These are phyloP conservation scores for Hanseniaspora thailandica DNA, from an alignment of 805 yeast species.

Conservation along the genomic window DNA sequence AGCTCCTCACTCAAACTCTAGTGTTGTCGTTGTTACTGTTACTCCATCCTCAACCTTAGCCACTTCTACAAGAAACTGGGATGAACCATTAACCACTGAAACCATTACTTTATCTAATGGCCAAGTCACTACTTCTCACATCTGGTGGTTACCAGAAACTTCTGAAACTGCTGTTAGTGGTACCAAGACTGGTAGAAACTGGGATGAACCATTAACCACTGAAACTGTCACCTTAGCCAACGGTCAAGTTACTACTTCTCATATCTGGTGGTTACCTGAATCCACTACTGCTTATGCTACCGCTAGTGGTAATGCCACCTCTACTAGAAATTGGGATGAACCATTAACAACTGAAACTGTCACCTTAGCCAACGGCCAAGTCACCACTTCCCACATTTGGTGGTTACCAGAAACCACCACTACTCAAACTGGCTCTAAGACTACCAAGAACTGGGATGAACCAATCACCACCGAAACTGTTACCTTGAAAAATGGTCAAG, in stretches of 20 bases:
- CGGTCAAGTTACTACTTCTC: slow-evolving; percentile 13
- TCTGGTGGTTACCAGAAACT: slow-evolving; percentile 15
- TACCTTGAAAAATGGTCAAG: slow-evolving; percentile 14
- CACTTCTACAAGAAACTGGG: slow-evolving; percentile 14
- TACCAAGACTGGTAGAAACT: neutral
- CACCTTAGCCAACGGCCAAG: slow-evolving; percentile 11
- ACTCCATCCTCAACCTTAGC: slow-evolving; percentile 6
- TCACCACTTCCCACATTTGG: slow-evolving; percentile 13
- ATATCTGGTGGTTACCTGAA: slow-evolving; percentile 16
- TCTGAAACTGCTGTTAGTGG: neutral
- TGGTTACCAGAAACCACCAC: slow-evolving; percentile 17
- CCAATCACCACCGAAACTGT: slow-evolving; percentile 14
- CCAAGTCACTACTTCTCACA: slow-evolving; percentile 9
- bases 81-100: slow-evolving; percentile 10
- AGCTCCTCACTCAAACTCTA: slow-evolving; percentile 18
- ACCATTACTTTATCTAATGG: slow-evolving; percentile 11
- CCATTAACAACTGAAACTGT: slow-evolving; percentile 13
- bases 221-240: slow-evolving; percentile 8
- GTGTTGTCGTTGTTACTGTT: neutral
- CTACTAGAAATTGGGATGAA: slow-evolving; percentile 11
- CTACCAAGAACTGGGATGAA: slow-evolving; percentile 11
- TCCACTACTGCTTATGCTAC: slow-evolving; percentile 2
- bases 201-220: slow-evolving; percentile 7
- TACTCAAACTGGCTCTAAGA: slow-evolving; percentile 12
- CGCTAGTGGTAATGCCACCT: slow-evolving; percentile 10